These are phyloP conservation scores for Rhynchospora pubera DNA, from an alignment of 176 grass and related monocot genomes.

Conservation along the genomic window DNA sequence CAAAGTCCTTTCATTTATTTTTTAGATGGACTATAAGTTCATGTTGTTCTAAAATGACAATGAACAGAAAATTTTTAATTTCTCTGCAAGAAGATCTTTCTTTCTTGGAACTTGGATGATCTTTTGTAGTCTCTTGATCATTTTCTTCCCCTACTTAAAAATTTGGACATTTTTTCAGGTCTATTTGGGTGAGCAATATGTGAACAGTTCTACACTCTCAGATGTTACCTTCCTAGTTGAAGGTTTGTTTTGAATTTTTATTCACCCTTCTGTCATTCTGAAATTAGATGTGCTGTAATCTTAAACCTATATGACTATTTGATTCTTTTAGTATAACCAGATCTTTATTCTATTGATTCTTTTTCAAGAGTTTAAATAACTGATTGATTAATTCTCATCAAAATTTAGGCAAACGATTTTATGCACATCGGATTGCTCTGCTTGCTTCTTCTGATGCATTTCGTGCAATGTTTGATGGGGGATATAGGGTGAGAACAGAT, in stretches of 20 bases:
- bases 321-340: too few species aligned
- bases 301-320: too few species aligned
- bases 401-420: slow-evolving; percentile 77
- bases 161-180: slow-evolving; percentile 41
- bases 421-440: slow-evolving; percentile 94
- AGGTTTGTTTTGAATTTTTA: slow-evolving; percentile 48
- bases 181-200: slow-evolving; percentile 94
- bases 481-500: slow-evolving; percentile 73
- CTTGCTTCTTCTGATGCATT: slow-evolving; percentile 99
- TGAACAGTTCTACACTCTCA: slow-evolving; percentile 90
- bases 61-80: not conserved
- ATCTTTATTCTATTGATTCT: not conserved
- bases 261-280: not conserved
- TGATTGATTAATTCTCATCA: slow-evolving; percentile 8
- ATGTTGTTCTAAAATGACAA: not conserved
- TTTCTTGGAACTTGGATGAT: not conserved
- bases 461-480: slow-evolving; percentile 99
- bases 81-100: not conserved
- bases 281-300: slow-evolving; percentile 2
- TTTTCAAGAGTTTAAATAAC: not conserved
- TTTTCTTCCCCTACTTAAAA: not conserved
- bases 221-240: slow-evolving; percentile 98
- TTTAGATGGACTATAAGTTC: not conserved
- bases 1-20: not conserved
- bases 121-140: not conserved